Evolutionary conservation across 140 eudicot genomes (phyloP).

Genomic region (Bidens hawaiensis): DNA sequence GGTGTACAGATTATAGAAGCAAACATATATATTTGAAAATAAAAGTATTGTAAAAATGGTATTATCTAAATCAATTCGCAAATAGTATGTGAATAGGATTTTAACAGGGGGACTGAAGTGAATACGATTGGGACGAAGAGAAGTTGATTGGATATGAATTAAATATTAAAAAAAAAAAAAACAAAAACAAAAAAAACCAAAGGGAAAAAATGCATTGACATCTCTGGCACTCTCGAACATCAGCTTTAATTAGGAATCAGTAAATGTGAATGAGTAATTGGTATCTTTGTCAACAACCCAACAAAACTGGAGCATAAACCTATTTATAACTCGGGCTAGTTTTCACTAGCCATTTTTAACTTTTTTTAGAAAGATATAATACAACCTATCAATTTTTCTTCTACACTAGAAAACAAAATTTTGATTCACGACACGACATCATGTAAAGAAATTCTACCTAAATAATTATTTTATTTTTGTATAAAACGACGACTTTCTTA

Average conservation of each 20-base stretch:
- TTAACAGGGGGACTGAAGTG: neutral
- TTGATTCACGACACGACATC: neutral
- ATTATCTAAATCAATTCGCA: neutral
- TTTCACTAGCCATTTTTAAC: neutral
- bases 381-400: neutral
- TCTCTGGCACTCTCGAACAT: conserved; percentile 6
- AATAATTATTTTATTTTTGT: neutral
- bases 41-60: neutral
- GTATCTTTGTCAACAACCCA: neutral
- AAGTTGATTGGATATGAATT: conserved; percentile 2
- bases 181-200: too few species aligned
- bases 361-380: neutral
- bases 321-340: neutral
- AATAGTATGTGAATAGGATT: neutral
- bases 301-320: neutral
- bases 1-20: neutral
- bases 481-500: too few species aligned
- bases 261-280: conserved; percentile 16
- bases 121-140: conserved; percentile 3
- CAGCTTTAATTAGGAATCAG: conserved; percentile 19
- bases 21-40: conserved; percentile 5
- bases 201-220: too few species aligned
- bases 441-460: neutral
- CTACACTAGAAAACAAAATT: neutral
- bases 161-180: neutral